Conservation (phyloP, 2,329 filamentous ascomycete genomes). For the Claviceps fusiformis region DNA sequence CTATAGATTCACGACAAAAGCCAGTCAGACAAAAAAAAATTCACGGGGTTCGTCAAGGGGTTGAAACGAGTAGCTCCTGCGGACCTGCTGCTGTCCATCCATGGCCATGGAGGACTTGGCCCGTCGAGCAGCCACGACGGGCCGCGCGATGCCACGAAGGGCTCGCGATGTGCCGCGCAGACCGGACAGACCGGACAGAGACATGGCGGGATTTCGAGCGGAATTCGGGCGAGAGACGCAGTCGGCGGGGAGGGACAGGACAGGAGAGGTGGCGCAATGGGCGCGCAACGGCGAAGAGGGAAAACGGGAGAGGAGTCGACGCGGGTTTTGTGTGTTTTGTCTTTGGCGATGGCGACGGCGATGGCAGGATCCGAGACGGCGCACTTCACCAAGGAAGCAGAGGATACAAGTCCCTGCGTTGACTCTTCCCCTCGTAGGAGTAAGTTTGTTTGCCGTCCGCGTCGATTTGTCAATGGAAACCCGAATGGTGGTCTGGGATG, state of each 20-base stretch:
- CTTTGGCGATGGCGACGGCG: too few relatives aligned
- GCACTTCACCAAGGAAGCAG: too few relatives aligned
- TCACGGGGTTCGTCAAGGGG: too few relatives aligned
- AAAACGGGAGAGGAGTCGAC: too few relatives aligned
- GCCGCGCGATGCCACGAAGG: slow-evolving; percentile 27
- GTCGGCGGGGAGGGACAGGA: neutral
- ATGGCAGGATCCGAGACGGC: too few relatives aligned
- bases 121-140: slow-evolving; percentile 19
- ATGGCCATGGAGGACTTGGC: slow-evolving; percentile 31
- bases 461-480: neutral
- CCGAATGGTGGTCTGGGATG: too few relatives aligned
- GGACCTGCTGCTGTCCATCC: slow-evolving; percentile 48
- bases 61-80: slow-evolving; percentile 7
- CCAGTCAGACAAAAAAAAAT: slow-evolving; percentile 8
- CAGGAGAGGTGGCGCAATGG: too few relatives aligned
- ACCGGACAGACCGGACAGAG: slow-evolving; percentile 27
- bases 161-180: slow-evolving; percentile 36
- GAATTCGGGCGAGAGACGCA: neutral
- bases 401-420: too few relatives aligned
- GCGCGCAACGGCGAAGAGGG: too few relatives aligned
- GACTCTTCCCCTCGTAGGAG: neutral
- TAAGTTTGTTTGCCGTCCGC: too few relatives aligned
- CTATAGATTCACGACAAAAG: slow-evolving; percentile 37
- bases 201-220: slow-evolving; percentile 23
- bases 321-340: too few relatives aligned